Percentiles rank a stretch among this genome's conserved stretches.
Evolutionary conservation across 2,329 filamentous ascomycete genomes (phyloP).

Genomic region (Xylariales sp.): DNA sequence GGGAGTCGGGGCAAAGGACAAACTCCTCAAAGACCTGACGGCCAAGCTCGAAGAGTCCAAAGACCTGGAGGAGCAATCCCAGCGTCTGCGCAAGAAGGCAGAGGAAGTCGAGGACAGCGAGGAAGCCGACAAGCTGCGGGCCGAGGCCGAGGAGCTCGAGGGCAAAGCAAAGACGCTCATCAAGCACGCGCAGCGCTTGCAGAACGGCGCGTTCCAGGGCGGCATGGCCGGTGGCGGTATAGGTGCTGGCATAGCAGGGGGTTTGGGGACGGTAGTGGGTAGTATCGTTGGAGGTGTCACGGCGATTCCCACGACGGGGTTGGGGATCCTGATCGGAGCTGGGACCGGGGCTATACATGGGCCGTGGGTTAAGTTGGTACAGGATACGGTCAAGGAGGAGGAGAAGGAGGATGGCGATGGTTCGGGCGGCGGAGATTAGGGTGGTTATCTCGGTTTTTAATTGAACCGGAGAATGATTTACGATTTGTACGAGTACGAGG

Average conservation of each 20-base stretch:
- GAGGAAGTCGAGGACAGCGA: conserved; percentile 20
- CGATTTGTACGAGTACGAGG: no score
- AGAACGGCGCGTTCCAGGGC: conserved; percentile 28
- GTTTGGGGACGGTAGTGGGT: conserved; percentile 25
- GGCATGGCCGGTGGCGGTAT: conserved; percentile 27
- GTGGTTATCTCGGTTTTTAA: no score
- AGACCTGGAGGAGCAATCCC: conserved; percentile 22
- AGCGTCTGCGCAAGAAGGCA: conserved; percentile 21
- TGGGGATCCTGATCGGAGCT: conserved; percentile 26
- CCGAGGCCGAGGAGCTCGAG: conserved; percentile 24
- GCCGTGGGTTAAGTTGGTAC: conserved; percentile 28
- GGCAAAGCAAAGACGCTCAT: conserved; percentile 25
- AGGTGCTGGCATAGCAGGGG: conserved; percentile 27
- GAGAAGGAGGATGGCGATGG: conserved; percentile 6
- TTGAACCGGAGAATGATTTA: no score
- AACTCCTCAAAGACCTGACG: conserved; percentile 26
- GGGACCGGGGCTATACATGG: conserved; percentile 28
- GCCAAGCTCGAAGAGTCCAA: conserved; percentile 25
- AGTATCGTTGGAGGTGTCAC: conserved; percentile 25
- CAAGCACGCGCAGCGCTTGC: conserved; percentile 25
- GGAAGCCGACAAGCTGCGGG: conserved; percentile 23
- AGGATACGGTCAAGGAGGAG: conserved; percentile 15
- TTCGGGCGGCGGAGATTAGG: not conserved
- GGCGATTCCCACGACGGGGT: conserved; percentile 25
- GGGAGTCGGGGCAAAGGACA: conserved; percentile 19